Base-by-base conservation (phyloP, 805 yeast genomes). In the Metschnikowia chrysomelidarum region DNA sequence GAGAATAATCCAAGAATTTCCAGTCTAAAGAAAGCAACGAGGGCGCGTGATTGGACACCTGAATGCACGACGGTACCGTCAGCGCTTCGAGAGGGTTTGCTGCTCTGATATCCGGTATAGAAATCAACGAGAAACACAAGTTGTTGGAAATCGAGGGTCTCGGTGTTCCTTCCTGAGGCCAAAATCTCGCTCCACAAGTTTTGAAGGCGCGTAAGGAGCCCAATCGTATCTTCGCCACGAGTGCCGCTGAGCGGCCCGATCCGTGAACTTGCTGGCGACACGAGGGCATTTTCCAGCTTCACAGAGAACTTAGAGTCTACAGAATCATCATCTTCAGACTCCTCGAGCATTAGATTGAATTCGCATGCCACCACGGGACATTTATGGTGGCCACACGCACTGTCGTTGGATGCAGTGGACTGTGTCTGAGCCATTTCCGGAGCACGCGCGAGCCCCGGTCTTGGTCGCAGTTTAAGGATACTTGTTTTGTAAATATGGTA, bases 281-380 rank as follows among this genome's bases (percentile, higher is more conserved):
- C 9, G 9, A 21, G 7, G 20, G 12, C 12, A 4, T 14, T 24
- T 18, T 35, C 39, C 7, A n/a, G 10, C 17, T 35, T 35, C 19
- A 34, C 19, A 6, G 16, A n/a, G 20, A 30, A 22, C 7, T 11
- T 23, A 9, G 30, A 14, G n/a, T 24, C 20, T 9, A 27, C 26
- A 7, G 36, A 27, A 7, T 26, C 28, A 11, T 24, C 22, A 8
- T n/a, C 30, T 17, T 39, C 38, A 8, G 44, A 34, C 24, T 54
- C 57, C 18, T 61, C 65, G 14, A 50, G 51, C 65, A 64, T 56
- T 26, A 60, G 50, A 39, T 61, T 59, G 41, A 65, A 55, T 43
- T 63, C 70, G 36, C 66, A 64, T 32, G 60, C 68, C 22, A 65
- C 55, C 2, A 67, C 71, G 1, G 72, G 71, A 34, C 72, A 67